A percentile compares a stretch with the other conserved stretches of the same genome.
Evolutionary conservation across 371 early-diverging fungal genomes (phyloP).

Genomic region (Blakeslea trispora): DNA sequence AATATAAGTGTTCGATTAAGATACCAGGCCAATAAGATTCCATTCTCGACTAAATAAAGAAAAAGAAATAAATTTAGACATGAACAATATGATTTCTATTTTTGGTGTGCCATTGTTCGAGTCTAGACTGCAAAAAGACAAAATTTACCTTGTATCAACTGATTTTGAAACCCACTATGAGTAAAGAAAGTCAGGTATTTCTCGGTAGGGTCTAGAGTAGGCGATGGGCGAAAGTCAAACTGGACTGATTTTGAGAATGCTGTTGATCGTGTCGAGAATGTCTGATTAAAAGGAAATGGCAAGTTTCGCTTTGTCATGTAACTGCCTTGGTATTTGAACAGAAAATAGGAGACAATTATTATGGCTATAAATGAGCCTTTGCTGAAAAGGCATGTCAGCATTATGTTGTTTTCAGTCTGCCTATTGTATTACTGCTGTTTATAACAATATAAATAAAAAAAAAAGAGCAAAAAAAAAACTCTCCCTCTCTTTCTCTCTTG

Average conservation of each 20-base stretch:
- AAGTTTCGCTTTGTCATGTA: neutral
- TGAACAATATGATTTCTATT: too few relatives aligned
- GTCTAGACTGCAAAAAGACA: too few relatives aligned
- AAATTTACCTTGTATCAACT: conserved; percentile 49
- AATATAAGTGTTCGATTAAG: conserved; percentile 52
- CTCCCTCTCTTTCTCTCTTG: too few relatives aligned
- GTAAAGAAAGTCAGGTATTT: conserved; percentile 60
- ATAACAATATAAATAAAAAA: too few relatives aligned
- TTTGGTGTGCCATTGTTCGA: too few relatives aligned
- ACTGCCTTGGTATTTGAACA: neutral
- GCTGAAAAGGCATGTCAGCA: neutral
- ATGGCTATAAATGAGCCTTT: conserved; percentile 15
- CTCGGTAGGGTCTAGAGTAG: conserved; percentile 26
- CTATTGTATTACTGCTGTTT: too few relatives aligned
- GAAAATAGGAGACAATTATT: conserved; percentile 5
- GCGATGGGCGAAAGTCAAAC: neutral
- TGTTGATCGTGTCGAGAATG: conserved; percentile 6
- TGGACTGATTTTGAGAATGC: neutral
- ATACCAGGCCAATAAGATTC: conserved; percentile 56
- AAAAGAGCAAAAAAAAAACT: too few relatives aligned
- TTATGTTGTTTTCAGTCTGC: too few relatives aligned
- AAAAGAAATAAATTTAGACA: too few relatives aligned
- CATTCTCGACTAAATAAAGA: conserved; percentile 65
- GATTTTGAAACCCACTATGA: conserved; percentile 64
- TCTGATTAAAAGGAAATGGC: conserved; percentile 12